Conservation (phyloP, 2,329 filamentous ascomycete species). For the Fusarium equiseti region DNA sequence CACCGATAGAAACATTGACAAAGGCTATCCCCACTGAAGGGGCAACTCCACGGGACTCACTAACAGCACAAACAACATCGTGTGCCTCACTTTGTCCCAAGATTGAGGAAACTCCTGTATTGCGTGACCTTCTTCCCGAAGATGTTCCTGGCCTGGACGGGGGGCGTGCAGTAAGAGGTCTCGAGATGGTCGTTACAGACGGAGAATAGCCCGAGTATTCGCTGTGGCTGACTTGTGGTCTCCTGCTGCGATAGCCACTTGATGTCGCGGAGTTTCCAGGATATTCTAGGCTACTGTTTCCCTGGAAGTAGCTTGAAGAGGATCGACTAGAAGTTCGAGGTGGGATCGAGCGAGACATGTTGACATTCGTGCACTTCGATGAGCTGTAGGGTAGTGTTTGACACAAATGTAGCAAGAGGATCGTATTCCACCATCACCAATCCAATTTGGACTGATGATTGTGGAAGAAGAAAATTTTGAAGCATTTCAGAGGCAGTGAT, state of each 20-base stretch:
- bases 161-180: constrained; percentile 37
- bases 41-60: constrained; percentile 87
- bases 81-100: constrained; percentile 67
- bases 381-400: background rate
- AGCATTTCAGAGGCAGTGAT: background rate
- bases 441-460: background rate
- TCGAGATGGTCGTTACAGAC: constrained; percentile 32
- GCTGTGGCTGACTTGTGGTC: constrained; percentile 21
- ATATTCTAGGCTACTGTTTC: background rate
- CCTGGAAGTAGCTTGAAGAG: constrained; percentile 45
- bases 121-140: constrained; percentile 60
- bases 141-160: constrained; percentile 54
- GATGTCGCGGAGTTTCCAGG: background rate
- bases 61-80: constrained; percentile 87
- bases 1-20: constrained; percentile 85
- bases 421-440: background rate
- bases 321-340: constrained; percentile 22
- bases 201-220: constrained; percentile 22
- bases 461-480: background rate
- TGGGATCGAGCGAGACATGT: constrained; percentile 19
- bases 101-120: constrained; percentile 52
- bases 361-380: background rate
- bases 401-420: background rate
- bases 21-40: constrained; percentile 89
- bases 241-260: background rate